Percentiles rank a stretch among this genome's conserved stretches.
Evolutionary conservation across 306 rosid genomes (phyloP).

Genomic region (Astragalus glycyphyllos): DNA sequence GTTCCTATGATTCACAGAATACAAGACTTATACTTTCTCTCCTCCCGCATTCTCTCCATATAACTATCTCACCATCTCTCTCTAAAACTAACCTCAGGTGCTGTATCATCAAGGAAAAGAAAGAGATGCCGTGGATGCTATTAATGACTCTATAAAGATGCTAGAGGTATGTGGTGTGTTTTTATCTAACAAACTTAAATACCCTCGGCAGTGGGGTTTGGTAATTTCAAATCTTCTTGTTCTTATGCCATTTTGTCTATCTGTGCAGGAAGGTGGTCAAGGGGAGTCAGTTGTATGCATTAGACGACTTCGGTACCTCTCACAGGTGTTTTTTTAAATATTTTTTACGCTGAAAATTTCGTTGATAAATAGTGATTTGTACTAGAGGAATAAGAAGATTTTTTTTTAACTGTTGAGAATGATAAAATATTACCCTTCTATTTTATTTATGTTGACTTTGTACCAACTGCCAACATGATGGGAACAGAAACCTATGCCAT

Average conservation of each 20-base stretch:
- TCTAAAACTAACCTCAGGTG: slow-evolving; percentile 55
- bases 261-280: slow-evolving; percentile 70
- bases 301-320: slow-evolving; percentile 77
- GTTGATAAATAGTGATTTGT: slow-evolving; percentile 17
- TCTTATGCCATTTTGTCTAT: slow-evolving; percentile 44
- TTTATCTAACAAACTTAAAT: slow-evolving; percentile 32
- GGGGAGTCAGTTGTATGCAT: slow-evolving; percentile 66
- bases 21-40: too few species aligned
- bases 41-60: too few species aligned
- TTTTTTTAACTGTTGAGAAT: neutral
- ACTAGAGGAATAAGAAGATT: neutral
- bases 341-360: slow-evolving; percentile 6
- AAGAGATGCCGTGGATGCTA: slow-evolving; percentile 70
- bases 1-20: too few species aligned
- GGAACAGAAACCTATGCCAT: slow-evolving; percentile 9
- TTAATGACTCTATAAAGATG: slow-evolving; percentile 78
- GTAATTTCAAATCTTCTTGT: slow-evolving; percentile 31
- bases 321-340: slow-evolving; percentile 64
- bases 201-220: slow-evolving; percentile 1
- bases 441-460: slow-evolving; percentile 21
- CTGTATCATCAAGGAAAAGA: slow-evolving; percentile 79
- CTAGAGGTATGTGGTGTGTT: slow-evolving; percentile 72
- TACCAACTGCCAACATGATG: slow-evolving; percentile 10
- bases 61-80: too few species aligned
- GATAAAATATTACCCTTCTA: slow-evolving; percentile 1